Percentiles rank a stretch among this genome's conserved stretches.
phyloP scores from a whole-genome alignment of 2,329 filamentous ascomycete species.

The Parasarocladium wereldwijsianum region DNA sequence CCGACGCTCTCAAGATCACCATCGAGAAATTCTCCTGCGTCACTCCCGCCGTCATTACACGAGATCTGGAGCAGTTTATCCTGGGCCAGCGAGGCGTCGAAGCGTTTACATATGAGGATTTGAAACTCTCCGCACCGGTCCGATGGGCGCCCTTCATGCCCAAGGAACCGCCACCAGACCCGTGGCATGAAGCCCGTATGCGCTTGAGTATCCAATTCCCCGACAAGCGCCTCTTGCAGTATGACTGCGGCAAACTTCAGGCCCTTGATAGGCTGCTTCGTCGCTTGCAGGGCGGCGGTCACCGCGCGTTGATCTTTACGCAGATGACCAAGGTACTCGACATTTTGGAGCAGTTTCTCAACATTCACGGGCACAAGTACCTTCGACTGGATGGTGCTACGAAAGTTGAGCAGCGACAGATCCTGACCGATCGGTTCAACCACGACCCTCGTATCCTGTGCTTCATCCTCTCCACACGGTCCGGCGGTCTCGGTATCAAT shows the following conservation, averaged over 20 bases:
- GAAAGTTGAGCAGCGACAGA: conserved; percentile 88
- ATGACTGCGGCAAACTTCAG: conserved; percentile 94
- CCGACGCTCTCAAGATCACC: conserved; percentile 54
- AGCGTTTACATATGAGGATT: conserved; percentile 39
- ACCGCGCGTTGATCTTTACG: conserved; percentile 93
- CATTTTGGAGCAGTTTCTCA: conserved; percentile 92
- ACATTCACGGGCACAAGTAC: conserved; percentile 95
- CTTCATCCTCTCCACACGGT: conserved; percentile 91
- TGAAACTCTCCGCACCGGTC: conserved; percentile 41
- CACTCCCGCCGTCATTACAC: conserved; percentile 75
- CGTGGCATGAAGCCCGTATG: conserved; percentile 89
- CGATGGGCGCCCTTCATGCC: conserved; percentile 42
- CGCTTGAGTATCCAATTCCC: conserved; percentile 91
- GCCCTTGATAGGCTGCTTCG: conserved; percentile 75
- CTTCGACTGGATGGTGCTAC: conserved; percentile 92
- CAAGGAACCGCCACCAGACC: conserved; percentile 48
- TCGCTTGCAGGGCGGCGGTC: conserved; percentile 74
- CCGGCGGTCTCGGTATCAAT: conserved; percentile 90
- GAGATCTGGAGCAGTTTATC: conserved; percentile 55
- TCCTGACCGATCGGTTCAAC: conserved; percentile 94
- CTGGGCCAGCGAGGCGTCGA: conserved; percentile 46
- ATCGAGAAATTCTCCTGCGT: conserved; percentile 86
- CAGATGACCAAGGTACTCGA: conserved; percentile 99
- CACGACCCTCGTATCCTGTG: conserved; percentile 81
- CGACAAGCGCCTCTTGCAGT: conserved; percentile 89